These are phyloP conservation scores for Amphibolis antarctica DNA, from an alignment of 106 monocot genomes.

Conservation along the genomic window DNA sequence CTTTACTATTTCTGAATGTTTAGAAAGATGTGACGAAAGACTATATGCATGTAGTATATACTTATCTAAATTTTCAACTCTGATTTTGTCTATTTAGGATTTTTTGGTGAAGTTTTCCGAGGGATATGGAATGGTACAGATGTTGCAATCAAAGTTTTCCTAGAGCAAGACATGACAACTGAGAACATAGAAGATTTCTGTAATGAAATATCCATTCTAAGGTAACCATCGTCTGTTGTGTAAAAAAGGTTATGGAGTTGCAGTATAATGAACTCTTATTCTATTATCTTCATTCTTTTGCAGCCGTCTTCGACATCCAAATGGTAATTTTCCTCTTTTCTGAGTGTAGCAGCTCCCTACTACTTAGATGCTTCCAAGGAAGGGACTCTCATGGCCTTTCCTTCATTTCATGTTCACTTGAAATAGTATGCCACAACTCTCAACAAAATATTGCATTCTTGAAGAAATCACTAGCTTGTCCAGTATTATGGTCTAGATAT, in stretches of 20 bases:
- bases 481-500: too few species aligned
- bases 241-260: conserved; percentile 2
- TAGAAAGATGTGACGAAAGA: background rate
- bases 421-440: too few species aligned
- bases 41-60: background rate
- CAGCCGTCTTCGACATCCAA: conserved; percentile 95
- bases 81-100: conserved; percentile 59
- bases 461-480: too few species aligned
- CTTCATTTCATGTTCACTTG: too few species aligned
- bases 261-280: conserved; percentile 4
- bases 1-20: background rate
- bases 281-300: conserved; percentile 21
- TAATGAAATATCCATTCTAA: conserved; percentile 87
- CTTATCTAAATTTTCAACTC: background rate
- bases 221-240: conserved; percentile 23
- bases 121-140: conserved; percentile 96
- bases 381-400: too few species aligned
- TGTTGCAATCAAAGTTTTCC: conserved; percentile 83
- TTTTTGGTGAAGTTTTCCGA: conserved; percentile 95
- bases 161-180: conserved; percentile 83
- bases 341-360: background rate
- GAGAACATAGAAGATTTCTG: conserved; percentile 95
- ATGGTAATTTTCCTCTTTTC: conserved; percentile 38
- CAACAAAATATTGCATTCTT: too few species aligned
- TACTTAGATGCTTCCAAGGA: too few species aligned